These are phyloP conservation scores for Aspergillus jensenii DNA, from an alignment of 2,329 filamentous ascomycete species.

Conservation along the genomic window DNA sequence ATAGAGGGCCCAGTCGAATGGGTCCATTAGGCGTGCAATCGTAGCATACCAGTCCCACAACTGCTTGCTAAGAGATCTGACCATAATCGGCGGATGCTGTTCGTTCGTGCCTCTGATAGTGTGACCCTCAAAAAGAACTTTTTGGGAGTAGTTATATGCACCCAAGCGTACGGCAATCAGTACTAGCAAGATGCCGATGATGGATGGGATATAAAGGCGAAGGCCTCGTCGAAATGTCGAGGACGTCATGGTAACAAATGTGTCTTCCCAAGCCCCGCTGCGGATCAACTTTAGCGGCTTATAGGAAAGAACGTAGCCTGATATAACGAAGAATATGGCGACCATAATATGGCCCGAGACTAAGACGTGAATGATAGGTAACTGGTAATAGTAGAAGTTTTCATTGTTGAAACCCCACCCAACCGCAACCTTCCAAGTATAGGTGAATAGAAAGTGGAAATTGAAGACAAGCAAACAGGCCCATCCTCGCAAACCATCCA, in stretches of 20 bases:
- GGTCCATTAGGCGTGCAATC: conserved; percentile 35
- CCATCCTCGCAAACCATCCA: conserved; percentile 46
- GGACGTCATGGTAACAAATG: conserved; percentile 41
- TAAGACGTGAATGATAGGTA: conserved; percentile 43
- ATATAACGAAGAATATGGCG: conserved; percentile 50
- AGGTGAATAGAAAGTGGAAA: conserved; percentile 47
- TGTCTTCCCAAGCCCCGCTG: conserved; percentile 37
- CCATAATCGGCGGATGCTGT: conserved; percentile 43
- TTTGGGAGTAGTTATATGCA: conserved; percentile 39
- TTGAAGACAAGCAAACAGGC: conserved; percentile 48
- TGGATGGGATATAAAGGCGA: conserved; percentile 44
- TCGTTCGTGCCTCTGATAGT: conserved; percentile 43
- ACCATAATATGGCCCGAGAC: conserved; percentile 50
- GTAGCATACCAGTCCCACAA: conserved; percentile 39
- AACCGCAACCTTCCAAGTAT: conserved; percentile 41
- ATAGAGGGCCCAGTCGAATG: conserved; percentile 39
- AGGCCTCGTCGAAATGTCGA: conserved; percentile 46
- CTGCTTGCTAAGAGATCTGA: conserved; percentile 30
- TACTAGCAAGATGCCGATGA: conserved; percentile 41
- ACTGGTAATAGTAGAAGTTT: conserved; percentile 42
- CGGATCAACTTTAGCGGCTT: conserved; percentile 42
- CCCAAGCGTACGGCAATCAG: conserved; percentile 45
- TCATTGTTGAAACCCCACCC: conserved; percentile 42
- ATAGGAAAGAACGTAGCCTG: conserved; percentile 49
- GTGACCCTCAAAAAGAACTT: conserved; percentile 35